Base-by-base conservation (phyloP, 176 grass and related monocot genomes). In the Phragmites australis region DNA sequence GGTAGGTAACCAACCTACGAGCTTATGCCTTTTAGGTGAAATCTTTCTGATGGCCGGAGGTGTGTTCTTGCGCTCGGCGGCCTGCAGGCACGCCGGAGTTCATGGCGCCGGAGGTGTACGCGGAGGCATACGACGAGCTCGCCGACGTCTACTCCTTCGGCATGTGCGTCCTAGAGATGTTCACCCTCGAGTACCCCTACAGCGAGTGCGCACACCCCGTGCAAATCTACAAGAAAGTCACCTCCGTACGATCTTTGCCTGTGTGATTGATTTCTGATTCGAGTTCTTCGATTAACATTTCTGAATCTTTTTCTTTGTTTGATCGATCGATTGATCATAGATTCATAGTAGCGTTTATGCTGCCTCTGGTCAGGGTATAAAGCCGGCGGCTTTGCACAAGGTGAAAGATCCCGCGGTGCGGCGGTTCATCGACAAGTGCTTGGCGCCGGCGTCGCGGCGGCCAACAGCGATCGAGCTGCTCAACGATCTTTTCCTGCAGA, bases 171-270 rank as follows among this genome's bases (percentile, higher is more conserved):
- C 82, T 97, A 12, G 94, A 97, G 88, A 97, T 97, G 91, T 72
- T 94, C 71, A 97, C 91, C 0, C 87, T 94, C 10, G 94, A 97
- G 39, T 94, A 92, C 60, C 94, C 91, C 9, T 97, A 94, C 80
- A 83, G 76, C 55, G 94, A 97, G 83, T 97, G 94, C 72, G 77
- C 68, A 1, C 90, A 89, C 56, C 94, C 94, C 26, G 83, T 92
- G 2, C 89, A 97, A 64, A 97, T 97, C 87, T 97, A 97, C 91
- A 97, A 89, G 87, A 94, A 90, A 85, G 91, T 97, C 79, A 90
- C 88, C 16, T 92, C 91, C 39, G 94, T 97, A 86, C 49, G 91
- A 65, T 34, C 9, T 3, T 11, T 5, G n/a, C n/a, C n/a, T n/a
- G n/a, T n/a, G n/a, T n/a, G n/a, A n/a, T n/a, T n/a, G n/a, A n/a